A percentile compares a stretch with the other conserved stretches of the same genome.
Conservation (phyloP, 208 protist genomes). For the Trypanosomatidae sp. region DNA sequence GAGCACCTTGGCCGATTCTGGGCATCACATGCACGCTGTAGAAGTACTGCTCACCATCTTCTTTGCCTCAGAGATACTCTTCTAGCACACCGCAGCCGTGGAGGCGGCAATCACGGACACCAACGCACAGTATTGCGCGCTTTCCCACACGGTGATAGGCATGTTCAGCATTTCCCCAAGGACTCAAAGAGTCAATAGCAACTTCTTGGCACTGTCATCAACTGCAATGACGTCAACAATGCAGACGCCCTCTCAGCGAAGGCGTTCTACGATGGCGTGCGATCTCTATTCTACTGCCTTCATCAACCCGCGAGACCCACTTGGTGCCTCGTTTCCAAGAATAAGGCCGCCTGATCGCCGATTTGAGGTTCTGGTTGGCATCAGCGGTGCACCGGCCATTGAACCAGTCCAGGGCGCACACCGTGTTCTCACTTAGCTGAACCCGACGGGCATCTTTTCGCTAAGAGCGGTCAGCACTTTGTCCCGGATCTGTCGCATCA, state of each 20-base stretch:
- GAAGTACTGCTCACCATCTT: constrained; percentile 44
- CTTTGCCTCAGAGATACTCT: constrained; percentile 33
- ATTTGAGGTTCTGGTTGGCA: constrained; percentile 53
- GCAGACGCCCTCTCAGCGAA: constrained; percentile 47
- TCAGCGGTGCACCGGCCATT: constrained; percentile 61
- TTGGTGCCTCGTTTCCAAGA: constrained; percentile 45
- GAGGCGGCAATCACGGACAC: constrained; percentile 52
- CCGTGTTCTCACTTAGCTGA: constrained; percentile 21
- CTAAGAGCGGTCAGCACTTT: constrained; percentile 34
- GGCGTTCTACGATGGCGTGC: constrained; percentile 50
- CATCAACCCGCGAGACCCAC: constrained; percentile 40
- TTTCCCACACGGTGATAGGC: constrained; percentile 53
- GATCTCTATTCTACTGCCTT: constrained; percentile 60
- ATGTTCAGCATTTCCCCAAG: constrained; percentile 56
- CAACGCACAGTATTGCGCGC: constrained; percentile 49
- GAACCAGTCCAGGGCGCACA: constrained; percentile 59
- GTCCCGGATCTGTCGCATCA: constrained; percentile 26
- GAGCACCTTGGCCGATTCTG: constrained; percentile 26
- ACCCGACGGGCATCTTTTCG: constrained; percentile 24
- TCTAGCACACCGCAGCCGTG: constrained; percentile 49
- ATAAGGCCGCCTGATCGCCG: constrained; percentile 39
- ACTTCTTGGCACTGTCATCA: constrained; percentile 57
- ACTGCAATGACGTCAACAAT: constrained; percentile 65
- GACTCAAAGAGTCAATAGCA: constrained; percentile 44
- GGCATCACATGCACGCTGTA: constrained; percentile 30